Percentiles rank a stretch among this genome's conserved stretches.
Evolutionary conservation across 1,284 basidiomycete species (phyloP).

Genomic region (Microbotryum intermedium): DNA sequence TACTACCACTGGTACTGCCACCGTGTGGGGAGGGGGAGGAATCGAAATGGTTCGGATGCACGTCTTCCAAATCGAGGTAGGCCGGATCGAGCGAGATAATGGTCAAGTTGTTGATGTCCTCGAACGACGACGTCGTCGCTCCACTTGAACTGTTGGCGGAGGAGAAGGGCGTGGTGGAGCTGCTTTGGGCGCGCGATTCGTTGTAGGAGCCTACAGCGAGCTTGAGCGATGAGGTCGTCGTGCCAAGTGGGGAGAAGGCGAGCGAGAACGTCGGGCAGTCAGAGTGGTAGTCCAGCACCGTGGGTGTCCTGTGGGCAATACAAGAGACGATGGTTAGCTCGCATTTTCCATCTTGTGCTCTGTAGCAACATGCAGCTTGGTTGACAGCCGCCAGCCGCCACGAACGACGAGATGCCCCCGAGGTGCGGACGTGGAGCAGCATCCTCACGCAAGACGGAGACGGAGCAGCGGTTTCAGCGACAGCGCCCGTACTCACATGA

Average conservation of each 20-base stretch:
- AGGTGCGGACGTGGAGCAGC: too few species aligned
- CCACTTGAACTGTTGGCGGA: background rate
- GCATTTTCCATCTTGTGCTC: background rate
- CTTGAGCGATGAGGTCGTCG: conserved; percentile 21
- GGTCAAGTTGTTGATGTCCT: conserved; percentile 61
- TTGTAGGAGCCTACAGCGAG: conserved; percentile 68
- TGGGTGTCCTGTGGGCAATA: conserved; percentile 12
- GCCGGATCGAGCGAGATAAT: conserved; percentile 54
- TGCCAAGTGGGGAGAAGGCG: conserved; percentile 26
- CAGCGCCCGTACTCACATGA: too few species aligned
- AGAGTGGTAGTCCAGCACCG: conserved; percentile 26
- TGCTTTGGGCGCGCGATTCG: conserved; percentile 40
- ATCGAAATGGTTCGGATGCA: conserved; percentile 50
- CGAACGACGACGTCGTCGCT: background rate
- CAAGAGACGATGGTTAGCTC: background rate
- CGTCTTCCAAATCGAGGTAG: conserved; percentile 74
- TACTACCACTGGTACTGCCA: background rate
- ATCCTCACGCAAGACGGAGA: too few species aligned
- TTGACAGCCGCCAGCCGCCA: too few species aligned
- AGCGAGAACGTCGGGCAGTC: conserved; percentile 26
- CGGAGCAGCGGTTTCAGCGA: too few species aligned
- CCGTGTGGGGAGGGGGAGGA: conserved; percentile 36
- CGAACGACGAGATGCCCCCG: too few species aligned
- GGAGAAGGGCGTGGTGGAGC: background rate
- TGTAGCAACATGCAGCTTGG: too few species aligned